Percentiles rank a stretch among this genome's conserved stretches.
Evolutionary conservation across 2,329 filamentous ascomycete genomes (phyloP).

Genomic region (Diplodia scrobiculata): DNA sequence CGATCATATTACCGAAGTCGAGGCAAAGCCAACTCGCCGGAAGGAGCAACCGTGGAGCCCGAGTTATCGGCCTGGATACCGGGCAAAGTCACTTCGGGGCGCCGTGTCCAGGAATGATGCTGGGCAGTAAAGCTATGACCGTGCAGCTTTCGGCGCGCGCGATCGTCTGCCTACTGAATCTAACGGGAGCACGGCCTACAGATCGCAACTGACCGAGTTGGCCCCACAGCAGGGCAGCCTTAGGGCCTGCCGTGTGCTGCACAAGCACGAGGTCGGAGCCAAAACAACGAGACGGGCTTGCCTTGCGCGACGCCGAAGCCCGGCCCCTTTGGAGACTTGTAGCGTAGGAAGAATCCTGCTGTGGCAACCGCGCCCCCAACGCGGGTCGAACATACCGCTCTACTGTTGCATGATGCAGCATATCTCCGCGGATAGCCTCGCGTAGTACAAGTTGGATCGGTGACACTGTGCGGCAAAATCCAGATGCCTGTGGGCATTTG

Average conservation of each 20-base stretch:
- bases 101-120: neutral
- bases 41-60: neutral
- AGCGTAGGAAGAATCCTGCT: neutral
- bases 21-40: neutral
- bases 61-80: neutral
- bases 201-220: neutral
- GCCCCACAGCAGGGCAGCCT: neutral
- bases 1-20: neutral
- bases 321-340: neutral
- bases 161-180: neutral
- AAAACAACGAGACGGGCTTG: neutral
- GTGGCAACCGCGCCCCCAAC: neutral
- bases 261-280: neutral
- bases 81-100: neutral
- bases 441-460: neutral
- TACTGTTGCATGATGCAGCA: neutral
- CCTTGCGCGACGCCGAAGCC: too few species aligned
- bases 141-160: neutral
- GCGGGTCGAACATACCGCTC: slow-evolving; percentile 4
- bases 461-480: neutral
- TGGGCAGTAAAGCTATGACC: neutral
- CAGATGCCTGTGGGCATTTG: neutral
- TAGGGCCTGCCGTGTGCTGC: neutral
- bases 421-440: neutral
- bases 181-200: neutral